A percentile compares a stretch with the other conserved stretches of the same genome.
phyloP scores from a whole-genome alignment of 371 early-diverging fungal genomes.

The Saksenaea oblongispora region DNA sequence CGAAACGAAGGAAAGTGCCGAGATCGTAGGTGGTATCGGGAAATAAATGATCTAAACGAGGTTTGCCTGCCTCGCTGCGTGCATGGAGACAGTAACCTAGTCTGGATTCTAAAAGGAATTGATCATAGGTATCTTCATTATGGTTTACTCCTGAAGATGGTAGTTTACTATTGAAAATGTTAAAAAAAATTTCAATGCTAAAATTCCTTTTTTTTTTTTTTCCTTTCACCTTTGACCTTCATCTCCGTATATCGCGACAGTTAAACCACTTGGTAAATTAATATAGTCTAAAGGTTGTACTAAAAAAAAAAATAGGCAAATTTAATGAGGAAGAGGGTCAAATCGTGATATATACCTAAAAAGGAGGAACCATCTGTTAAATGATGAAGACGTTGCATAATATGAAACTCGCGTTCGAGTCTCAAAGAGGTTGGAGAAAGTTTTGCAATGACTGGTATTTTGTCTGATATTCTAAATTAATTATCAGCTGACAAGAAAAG shows the following conservation, averaged over 20 bases:
- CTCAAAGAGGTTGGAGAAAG: conserved; percentile 39
- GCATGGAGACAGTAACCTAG: background rate
- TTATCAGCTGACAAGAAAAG: background rate
- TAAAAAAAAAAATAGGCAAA: no score
- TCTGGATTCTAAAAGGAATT: background rate
- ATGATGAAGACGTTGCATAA: conserved; percentile 41
- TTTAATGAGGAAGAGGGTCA: background rate
- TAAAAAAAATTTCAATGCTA: no score
- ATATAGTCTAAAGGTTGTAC: conserved; percentile 44
- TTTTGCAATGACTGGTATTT: conserved; percentile 41
- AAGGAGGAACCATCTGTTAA: conserved; percentile 32
- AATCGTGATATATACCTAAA: conserved; percentile 25
- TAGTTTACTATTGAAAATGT: background rate
- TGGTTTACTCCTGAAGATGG: conserved; percentile 1
- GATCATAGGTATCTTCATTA: conserved; percentile 4
- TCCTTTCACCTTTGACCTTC: conserved; percentile 27
- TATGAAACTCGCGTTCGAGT: conserved; percentile 44
- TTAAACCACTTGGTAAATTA: conserved; percentile 36
- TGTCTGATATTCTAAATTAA: conserved; percentile 30
- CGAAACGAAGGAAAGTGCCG: conserved; percentile 45
- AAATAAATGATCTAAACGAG: background rate
- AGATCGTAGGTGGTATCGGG: conserved; percentile 25
- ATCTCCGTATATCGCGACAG: conserved; percentile 39
- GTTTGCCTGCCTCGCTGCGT: background rate
- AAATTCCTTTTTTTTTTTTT: conserved; percentile 15